Percentiles rank a stretch among this genome's conserved stretches.
These are phyloP conservation scores for Phytophthora gonapodyides DNA, from an alignment of 352 stramenopile genomes.

Conservation along the genomic window DNA sequence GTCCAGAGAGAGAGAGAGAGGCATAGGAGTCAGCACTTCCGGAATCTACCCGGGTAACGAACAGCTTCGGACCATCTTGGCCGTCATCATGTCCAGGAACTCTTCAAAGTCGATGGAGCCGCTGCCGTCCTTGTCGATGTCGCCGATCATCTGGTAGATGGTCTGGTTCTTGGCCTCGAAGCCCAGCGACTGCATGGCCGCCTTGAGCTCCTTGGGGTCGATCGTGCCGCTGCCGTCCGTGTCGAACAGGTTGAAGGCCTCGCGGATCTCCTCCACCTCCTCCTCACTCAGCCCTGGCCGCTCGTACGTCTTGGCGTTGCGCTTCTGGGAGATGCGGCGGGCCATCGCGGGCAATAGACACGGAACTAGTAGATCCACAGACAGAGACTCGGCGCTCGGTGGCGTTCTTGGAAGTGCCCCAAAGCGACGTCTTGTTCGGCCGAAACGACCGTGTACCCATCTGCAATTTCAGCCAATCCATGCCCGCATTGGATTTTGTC, in stretches of 20 bases:
- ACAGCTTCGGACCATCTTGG: slow-evolving; percentile 85
- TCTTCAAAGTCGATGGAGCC: slow-evolving; percentile 97
- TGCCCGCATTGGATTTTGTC: no score
- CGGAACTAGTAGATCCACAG: no score
- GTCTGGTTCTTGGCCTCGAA: slow-evolving; percentile 98
- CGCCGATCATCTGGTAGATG: slow-evolving; percentile 97
- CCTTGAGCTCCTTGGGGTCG: slow-evolving; percentile 97
- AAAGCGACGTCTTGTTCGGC: neutral
- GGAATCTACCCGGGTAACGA: neutral
- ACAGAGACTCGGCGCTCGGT: neutral
- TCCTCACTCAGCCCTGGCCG: slow-evolving; percentile 90
- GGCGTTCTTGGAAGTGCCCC: slow-evolving; percentile 13
- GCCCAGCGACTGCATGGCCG: slow-evolving; percentile 96
- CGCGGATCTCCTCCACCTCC: slow-evolving; percentile 96
- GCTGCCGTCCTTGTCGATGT: slow-evolving; percentile 96
- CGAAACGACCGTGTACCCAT: no score
- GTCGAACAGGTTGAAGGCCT: slow-evolving; percentile 98
- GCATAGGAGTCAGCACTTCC: slow-evolving; percentile 5
- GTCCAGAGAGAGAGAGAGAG: slow-evolving; percentile 6
- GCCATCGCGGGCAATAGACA: slow-evolving; percentile 40
- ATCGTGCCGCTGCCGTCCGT: slow-evolving; percentile 97
- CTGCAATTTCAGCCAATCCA: no score
- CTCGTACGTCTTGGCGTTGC: slow-evolving; percentile 93
- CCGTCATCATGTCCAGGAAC: slow-evolving; percentile 97
- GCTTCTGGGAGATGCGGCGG: slow-evolving; percentile 77